Base-by-base conservation (phyloP, 2,329 filamentous ascomycete species). In the Aspergillus sp. region DNA sequence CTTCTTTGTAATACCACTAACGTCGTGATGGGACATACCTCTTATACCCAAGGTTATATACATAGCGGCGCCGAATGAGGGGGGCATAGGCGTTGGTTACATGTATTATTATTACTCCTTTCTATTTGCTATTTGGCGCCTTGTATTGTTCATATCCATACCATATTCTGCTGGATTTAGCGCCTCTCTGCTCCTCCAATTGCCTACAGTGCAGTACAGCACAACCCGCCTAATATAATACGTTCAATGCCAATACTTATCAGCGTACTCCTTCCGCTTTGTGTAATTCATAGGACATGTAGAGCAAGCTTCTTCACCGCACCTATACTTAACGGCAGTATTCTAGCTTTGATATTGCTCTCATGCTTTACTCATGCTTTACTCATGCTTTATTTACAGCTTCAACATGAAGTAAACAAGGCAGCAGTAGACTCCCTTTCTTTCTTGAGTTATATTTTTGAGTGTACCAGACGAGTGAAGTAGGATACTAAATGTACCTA, bases 11-110 rank as follows among this genome's bases (percentile, higher is more conserved):
- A 52, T 53, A 60, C 39, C 45, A 52, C 40, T 58, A 44, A 59
- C 59, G 56, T 50, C 41, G 49, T 55, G 33, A 61, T 46, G 57
- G 56, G 44, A 55, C 59, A 46, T 56, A 54, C 41, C 47, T 52
- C 51, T 33, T 50, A 41, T 37, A 34, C 27, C 40, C 54, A 44
- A 48, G 27, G 22, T 54, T 42, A 51, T 41, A 56, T 46, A 51
- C 20, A 20, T 5, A 13, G 41, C 44, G 48, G 20, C 19, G n/a
- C 9, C 27, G 20, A 42, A 19, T 9, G 33, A 11, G 19, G 47
- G 40, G 39, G 34, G 41, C 19, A 46, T 20, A 30, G 41, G 51
- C 51, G 51, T 37, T 42, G 42, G 24, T 9, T 54, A 20, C 3
- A 20, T 20, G 27, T 30, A 51, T 30, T 39, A 30, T 11, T 42